These are phyloP conservation scores for Kuraishia piskuri DNA, from an alignment of 805 yeast species.

Conservation along the genomic window DNA sequence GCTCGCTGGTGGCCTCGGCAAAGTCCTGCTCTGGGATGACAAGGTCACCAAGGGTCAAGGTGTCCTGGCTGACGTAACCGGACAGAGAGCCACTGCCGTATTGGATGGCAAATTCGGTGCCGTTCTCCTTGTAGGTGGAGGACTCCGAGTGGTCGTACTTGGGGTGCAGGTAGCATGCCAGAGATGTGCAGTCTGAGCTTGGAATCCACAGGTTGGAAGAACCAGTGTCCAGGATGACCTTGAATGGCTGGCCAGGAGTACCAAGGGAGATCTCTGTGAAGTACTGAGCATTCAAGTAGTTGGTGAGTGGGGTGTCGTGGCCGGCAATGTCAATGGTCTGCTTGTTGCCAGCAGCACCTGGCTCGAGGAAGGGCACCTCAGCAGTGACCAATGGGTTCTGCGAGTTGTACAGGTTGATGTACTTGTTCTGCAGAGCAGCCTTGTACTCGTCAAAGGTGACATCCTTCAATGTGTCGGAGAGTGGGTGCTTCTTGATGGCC, in stretches of 20 bases:
- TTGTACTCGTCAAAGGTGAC: constrained; percentile 37
- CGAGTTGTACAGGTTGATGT: constrained; percentile 29
- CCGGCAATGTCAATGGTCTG: constrained; percentile 21
- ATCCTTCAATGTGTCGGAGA: constrained; percentile 37
- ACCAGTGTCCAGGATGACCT: constrained; percentile 94
- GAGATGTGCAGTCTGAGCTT: constrained; percentile 75
- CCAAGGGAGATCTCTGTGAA: constrained; percentile 87
- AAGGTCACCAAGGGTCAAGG: constrained; percentile 74
- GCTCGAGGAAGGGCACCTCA: constrained; percentile 35
- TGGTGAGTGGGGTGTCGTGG: constrained; percentile 79
- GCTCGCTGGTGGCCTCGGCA: constrained; percentile 96
- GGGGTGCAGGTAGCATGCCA: constrained; percentile 91
- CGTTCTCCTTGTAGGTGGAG: constrained; percentile 80
- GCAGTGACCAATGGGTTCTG: constrained; percentile 14
- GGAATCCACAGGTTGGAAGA: constrained; percentile 98
- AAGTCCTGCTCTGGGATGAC: constrained; percentile 83
- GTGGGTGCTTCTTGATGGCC: constrained; percentile 37
- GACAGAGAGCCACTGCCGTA: constrained; percentile 92
- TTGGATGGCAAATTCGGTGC: constrained; percentile 74
- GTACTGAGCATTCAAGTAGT: constrained; percentile 94
- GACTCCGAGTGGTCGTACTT: constrained; percentile 83
- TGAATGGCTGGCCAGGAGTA: constrained; percentile 88
- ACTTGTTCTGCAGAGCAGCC: constrained; percentile 38
- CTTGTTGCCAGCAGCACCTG: neutral
- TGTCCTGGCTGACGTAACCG: constrained; percentile 87